Base-by-base conservation (phyloP, 2,329 filamentous ascomycete species). In the Trichoderma harzianum region DNA sequence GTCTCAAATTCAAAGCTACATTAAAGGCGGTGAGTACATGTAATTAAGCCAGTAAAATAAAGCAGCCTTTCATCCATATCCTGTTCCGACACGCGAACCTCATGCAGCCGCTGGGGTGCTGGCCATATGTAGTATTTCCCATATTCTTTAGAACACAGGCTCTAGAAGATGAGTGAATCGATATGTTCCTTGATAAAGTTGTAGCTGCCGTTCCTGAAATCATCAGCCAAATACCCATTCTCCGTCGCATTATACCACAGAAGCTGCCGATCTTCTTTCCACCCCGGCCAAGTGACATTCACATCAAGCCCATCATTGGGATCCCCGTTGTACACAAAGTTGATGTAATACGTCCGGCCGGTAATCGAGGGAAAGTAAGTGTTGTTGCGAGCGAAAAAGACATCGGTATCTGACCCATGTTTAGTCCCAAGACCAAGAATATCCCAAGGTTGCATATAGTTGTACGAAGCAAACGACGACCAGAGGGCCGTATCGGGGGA, bases 401-500 rank as follows among this genome's bases (percentile, higher is more conserved):
- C 43, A 2, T 2, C 75, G 1, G 94, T 75, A 75, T 95, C 93
- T 1, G 86, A 89, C 16, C 81, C 91, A 78, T 96, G 93, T 80
- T 93, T 92, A 0, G 92, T 95, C 21, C 93, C 93, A 0, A 95
- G 79, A 34, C 10, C 32, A 34, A 34, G 5, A 34, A 34, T 34
- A 34, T 34, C 32, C 10, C 11, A 34, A 34, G 32, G 4, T 0
- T 11, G 2, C 0, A 7, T 7, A 3, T 91, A 89, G 82, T 91
- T 80, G 81, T 94, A 95, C 0, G 89, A 91, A 0, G 90, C 82
- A 1, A 96, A 86, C 81, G 94, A 96, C 0, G 91, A 93, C 92
- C 92, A 96, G 1, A 85, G 82, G 0, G 89, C 88, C 0, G 93
- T 87, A 12, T 77, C 63, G 0, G 90, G 89, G 73, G 89, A 85